Percentiles rank a stretch among this genome's conserved stretches.
Evolutionary conservation across 1,284 basidiomycete species (phyloP).

Genomic region (Sutorius eximius): DNA sequence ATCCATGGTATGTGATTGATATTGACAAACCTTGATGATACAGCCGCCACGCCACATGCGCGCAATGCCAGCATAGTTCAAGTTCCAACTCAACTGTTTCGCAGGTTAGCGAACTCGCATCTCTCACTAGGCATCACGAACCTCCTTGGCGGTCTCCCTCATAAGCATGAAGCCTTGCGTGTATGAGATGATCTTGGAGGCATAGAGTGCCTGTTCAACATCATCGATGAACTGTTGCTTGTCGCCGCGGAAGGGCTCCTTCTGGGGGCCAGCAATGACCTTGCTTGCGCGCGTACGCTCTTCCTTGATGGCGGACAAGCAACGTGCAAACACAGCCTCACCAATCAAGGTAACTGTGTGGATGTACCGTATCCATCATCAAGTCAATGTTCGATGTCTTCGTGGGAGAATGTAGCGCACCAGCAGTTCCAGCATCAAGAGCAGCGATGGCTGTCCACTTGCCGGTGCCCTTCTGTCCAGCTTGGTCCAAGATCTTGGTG

Average conservation of each 20-base stretch:
- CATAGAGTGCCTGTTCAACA: constrained; percentile 98
- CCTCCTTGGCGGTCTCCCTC: constrained; percentile 97
- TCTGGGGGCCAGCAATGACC: constrained; percentile 85
- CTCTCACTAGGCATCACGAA: constrained; percentile 35
- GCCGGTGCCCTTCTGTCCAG: constrained; percentile 99
- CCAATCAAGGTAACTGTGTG: constrained; percentile 91
- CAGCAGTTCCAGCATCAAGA: constrained; percentile 90
- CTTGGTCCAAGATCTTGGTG: constrained; percentile 92
- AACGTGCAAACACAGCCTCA: constrained; percentile 99
- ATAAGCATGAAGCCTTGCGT: constrained; percentile 99
- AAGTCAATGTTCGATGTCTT: constrained; percentile 6
- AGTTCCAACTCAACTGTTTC: constrained; percentile 68
- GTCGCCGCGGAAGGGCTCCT: constrained; percentile 94
- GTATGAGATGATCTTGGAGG: constrained; percentile 99
- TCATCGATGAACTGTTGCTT: constrained; percentile 99
- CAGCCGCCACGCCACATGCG: constrained; percentile 99
- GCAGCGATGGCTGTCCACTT: constrained; percentile 99
- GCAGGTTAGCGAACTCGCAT: constrained; percentile 4
- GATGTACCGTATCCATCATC: constrained; percentile 17
- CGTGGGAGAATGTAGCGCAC: constrained; percentile 41
- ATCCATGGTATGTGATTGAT: background rate
- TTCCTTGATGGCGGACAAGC: constrained; percentile 96
- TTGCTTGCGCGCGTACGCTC: constrained; percentile 95
- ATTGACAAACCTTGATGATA: constrained; percentile 81
- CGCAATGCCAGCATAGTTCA: constrained; percentile 97